Percentiles rank a stretch among this genome's conserved stretches.
phyloP scores from a whole-genome alignment of 306 rosid genomes.

The Cucumis cinereus region DNA sequence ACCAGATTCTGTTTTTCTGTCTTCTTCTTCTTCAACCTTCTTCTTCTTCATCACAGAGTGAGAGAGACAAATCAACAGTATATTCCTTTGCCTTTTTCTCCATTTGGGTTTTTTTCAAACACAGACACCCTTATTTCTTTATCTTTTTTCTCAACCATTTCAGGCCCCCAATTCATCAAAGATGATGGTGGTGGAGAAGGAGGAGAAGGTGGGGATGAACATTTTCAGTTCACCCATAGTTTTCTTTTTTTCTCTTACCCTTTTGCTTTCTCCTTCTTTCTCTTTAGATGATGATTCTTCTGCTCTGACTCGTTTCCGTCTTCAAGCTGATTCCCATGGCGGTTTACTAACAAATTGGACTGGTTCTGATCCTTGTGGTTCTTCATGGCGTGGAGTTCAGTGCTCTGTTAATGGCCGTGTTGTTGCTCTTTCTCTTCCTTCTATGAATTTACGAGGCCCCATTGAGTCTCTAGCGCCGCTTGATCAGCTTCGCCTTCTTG shows the following conservation, averaged over 20 bases:
- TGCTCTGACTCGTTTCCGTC: conserved; percentile 55
- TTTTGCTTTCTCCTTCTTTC: background rate
- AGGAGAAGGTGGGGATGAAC: background rate
- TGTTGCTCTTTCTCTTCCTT: conserved; percentile 45
- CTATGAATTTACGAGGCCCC: conserved; percentile 76
- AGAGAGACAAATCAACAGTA: background rate
- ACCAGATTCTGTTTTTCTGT: conserved; percentile 8
- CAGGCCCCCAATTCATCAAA: background rate
- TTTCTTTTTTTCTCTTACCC: conserved; percentile 5
- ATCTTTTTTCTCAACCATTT: background rate
- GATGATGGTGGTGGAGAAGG: background rate
- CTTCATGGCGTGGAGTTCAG: conserved; percentile 57
- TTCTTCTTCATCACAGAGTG: background rate
- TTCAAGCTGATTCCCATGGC: conserved; percentile 61
- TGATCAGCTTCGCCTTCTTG: conserved; percentile 72
- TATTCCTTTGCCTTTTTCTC: background rate
- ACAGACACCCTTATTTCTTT: background rate
- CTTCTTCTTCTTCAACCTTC: background rate
- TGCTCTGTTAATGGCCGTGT: conserved; percentile 52
- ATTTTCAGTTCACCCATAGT: background rate
- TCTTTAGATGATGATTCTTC: conserved; percentile 57
- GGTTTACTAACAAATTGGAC: conserved; percentile 67
- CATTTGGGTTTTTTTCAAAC: background rate
- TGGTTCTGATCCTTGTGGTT: conserved; percentile 52
- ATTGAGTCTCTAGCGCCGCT: conserved; percentile 39